Percentiles rank a stretch among this genome's conserved stretches.
These are phyloP conservation scores for Ascochyta viciae-villosae DNA, from an alignment of 2,329 filamentous ascomycete species.

Conservation along the genomic window DNA sequence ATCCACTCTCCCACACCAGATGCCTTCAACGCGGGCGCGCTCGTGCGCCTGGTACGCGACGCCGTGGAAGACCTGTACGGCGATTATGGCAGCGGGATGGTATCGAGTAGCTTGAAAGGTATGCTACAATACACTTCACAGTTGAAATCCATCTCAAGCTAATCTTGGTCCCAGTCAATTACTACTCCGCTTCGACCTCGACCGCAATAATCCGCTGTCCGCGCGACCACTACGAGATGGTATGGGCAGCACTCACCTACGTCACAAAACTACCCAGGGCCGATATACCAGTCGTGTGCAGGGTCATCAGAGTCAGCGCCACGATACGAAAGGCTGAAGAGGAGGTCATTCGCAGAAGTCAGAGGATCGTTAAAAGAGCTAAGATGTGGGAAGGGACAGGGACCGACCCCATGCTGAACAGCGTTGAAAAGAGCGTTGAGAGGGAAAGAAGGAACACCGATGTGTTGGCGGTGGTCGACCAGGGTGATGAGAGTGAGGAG, in stretches of 20 bases:
- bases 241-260: conserved; percentile 89
- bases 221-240: conserved; percentile 80
- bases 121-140: conserved; percentile 24
- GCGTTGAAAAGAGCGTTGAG: conserved; percentile 13
- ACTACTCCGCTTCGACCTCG: conserved; percentile 88
- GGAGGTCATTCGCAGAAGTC: conserved; percentile 82
- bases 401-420: conserved; percentile 7
- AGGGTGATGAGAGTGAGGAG: conserved; percentile 25
- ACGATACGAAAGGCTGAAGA: conserved; percentile 93
- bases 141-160: neutral
- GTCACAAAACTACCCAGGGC: conserved; percentile 73
- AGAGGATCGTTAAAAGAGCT: conserved; percentile 72
- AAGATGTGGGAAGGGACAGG: conserved; percentile 53
- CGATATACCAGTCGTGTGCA: conserved; percentile 75
- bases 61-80: conserved; percentile 59
- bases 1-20: conserved; percentile 82
- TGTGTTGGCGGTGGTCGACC: conserved; percentile 22
- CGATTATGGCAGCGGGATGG: conserved; percentile 82
- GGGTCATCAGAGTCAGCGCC: conserved; percentile 85
- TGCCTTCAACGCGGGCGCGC: conserved; percentile 68
- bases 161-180: conserved; percentile 73
- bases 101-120: conserved; percentile 75
- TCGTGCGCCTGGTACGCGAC: conserved; percentile 69
- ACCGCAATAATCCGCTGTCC: conserved; percentile 90
- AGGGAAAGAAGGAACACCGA: conserved; percentile 9